Base-by-base conservation (phyloP, 1,139 yeast genomes). In the Chernovozyma sophiae-reginae region DNA sequence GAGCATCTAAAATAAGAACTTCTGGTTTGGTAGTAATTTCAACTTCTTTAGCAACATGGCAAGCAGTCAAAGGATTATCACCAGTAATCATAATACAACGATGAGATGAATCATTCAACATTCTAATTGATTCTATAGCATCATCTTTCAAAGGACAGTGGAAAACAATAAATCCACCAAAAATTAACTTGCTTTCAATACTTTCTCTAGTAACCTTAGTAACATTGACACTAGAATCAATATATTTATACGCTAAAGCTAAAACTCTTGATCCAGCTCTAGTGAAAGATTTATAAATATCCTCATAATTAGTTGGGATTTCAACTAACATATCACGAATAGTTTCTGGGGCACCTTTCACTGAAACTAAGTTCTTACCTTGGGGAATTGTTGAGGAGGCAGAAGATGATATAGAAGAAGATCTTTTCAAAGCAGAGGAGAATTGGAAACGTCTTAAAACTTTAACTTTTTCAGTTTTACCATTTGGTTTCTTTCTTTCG, bases 311-410 rank as follows among this genome's bases (percentile, higher is more conserved):
- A 27, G 67, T 77, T 28, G 98, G 97, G 41, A 86, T 77, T 36
- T 70, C 72, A 35, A 63, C 53, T 48, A 94, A 65, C 86, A 94
- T 87, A 38, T 71, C 72, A 55, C 83, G 81, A 51, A 92, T 78
- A 24, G 97, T 92, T 66, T 92, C 99, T n/a, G 99, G 99, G 2
- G 99, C 99, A 72, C 99, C 99, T 63, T 94, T 94, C 32, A 83
- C 96, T 49, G 96, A 84, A 35, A 90, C 94, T 49, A 89, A 73
- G 44, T 79, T 62, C 48, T 82, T 76, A 34, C 69, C 69, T n/a
- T 60, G 62, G 27, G 65, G 42, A 16, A 26, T 14, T 35, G 77
- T 65, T 19, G 33, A 15, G 12, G 39, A 13, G 45, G 69, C 72
- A 36, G 80, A 66, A 32, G 68, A 63, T n/a, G 97, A 85, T 50